Evolutionary conservation across 2,329 filamentous ascomycete species (phyloP).

Genomic region (Aspergillus proliferans): DNA sequence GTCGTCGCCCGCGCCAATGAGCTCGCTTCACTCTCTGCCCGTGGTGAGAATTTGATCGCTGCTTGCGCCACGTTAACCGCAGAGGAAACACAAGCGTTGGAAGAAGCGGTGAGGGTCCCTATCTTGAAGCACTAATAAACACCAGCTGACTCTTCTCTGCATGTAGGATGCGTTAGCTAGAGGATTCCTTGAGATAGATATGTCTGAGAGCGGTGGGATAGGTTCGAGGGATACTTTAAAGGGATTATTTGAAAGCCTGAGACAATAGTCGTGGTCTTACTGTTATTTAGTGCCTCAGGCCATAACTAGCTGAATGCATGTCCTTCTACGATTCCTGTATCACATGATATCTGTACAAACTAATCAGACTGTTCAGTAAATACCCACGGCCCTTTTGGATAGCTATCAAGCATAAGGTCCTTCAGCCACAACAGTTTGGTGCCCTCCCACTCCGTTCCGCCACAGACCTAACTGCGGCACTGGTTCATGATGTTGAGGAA

Average conservation of each 20-base stretch:
- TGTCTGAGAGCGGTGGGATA: background rate
- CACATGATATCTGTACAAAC: no score
- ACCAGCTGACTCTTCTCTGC: conserved; percentile 3
- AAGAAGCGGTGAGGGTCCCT: conserved; percentile 51
- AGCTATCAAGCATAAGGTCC: no score
- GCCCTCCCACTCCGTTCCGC: no score
- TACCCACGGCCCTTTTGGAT: no score
- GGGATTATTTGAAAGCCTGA: background rate
- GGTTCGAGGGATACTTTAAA: background rate
- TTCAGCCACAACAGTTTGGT: no score
- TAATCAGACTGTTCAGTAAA: no score
- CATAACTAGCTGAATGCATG: no score
- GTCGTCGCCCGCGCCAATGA: conserved; percentile 72
- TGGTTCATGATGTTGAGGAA: no score
- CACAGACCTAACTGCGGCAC: no score
- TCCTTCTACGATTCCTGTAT: no score
- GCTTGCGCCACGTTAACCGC: conserved; percentile 63
- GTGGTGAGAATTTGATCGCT: conserved; percentile 68
- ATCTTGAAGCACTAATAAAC: conserved; percentile 1
- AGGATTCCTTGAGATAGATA: conserved; percentile 7
- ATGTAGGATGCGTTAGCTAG: conserved; percentile 13
- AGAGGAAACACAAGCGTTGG: conserved; percentile 60
- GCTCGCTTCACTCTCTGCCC: conserved; percentile 61
- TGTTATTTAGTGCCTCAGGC: no score
- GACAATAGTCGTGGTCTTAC: background rate